Evolutionary conservation across 768 basidiomycete species (phyloP).

Genomic region (Tylopilus sp.): DNA sequence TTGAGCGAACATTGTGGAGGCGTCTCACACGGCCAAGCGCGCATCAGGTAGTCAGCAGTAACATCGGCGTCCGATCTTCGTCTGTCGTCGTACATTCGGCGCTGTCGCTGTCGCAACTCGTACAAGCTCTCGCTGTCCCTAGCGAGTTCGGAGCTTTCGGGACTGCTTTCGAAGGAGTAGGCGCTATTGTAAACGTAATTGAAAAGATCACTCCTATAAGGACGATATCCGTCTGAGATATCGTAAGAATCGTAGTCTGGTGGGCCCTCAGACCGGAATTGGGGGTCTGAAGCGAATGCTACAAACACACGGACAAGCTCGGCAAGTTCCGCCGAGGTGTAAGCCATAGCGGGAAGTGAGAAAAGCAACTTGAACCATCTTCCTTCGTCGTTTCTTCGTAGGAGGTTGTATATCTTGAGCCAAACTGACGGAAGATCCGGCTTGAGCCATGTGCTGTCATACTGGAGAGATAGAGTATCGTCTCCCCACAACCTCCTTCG

Average conservation of each 20-base stretch:
- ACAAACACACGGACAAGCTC: constrained; percentile 28
- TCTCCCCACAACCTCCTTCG: background rate
- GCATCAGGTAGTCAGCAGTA: background rate
- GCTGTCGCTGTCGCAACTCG: constrained; percentile 1
- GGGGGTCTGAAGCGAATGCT: constrained; percentile 23
- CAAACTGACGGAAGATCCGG: constrained; percentile 19
- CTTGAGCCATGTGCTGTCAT: constrained; percentile 27
- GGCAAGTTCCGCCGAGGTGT: constrained; percentile 9
- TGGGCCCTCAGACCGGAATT: constrained; percentile 8
- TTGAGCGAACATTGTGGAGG: too few species aligned
- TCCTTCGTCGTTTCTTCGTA: constrained; percentile 7
- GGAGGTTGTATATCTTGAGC: constrained; percentile 26
- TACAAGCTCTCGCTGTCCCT: background rate
- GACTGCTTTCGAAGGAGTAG: constrained; percentile 9
- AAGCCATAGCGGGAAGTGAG: constrained; percentile 31
- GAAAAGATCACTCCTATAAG: background rate
- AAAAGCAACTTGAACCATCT: constrained; percentile 29
- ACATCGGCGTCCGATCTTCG: background rate
- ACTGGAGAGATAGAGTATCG: constrained; percentile 13
- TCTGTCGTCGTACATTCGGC: constrained; percentile 5
- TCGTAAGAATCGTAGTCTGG: constrained; percentile 12
- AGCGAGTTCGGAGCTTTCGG: constrained; percentile 1
- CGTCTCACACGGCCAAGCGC: too few species aligned
- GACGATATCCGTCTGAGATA: constrained; percentile 7
- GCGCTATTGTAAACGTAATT: background rate